Percentiles rank a stretch among this genome's conserved stretches.
These are phyloP conservation scores for Claviceps arundinis DNA, from an alignment of 2,329 filamentous ascomycete species.

Conservation along the genomic window DNA sequence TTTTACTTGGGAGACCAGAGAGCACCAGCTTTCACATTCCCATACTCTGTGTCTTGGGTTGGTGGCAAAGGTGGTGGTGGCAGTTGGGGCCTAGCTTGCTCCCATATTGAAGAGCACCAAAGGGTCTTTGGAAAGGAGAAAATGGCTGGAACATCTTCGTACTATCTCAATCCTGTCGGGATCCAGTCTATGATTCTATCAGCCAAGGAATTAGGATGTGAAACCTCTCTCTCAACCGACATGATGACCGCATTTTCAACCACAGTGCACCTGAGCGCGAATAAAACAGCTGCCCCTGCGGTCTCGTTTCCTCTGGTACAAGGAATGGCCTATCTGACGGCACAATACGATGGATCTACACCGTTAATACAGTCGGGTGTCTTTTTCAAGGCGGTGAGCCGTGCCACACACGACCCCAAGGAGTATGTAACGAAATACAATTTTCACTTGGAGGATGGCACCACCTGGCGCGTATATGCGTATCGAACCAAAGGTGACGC, in stretches of 20 bases:
- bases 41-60: slow-evolving; percentile 57
- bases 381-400: slow-evolving; percentile 56
- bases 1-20: slow-evolving; percentile 64
- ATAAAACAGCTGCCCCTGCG: slow-evolving; percentile 37
- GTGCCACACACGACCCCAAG: slow-evolving; percentile 41
- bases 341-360: slow-evolving; percentile 53
- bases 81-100: slow-evolving; percentile 68
- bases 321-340: slow-evolving; percentile 81
- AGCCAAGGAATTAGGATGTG: slow-evolving; percentile 54
- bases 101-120: slow-evolving; percentile 57
- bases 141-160: slow-evolving; percentile 46
- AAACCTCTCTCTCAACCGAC: slow-evolving; percentile 43
- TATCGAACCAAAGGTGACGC: slow-evolving; percentile 43
- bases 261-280: slow-evolving; percentile 53
- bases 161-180: slow-evolving; percentile 69
- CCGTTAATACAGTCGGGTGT: slow-evolving; percentile 64
- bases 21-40: slow-evolving; percentile 59
- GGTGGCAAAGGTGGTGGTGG: slow-evolving; percentile 46
- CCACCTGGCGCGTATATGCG: slow-evolving; percentile 70
- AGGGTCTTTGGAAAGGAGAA: slow-evolving; percentile 50
- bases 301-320: slow-evolving; percentile 76
- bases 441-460: slow-evolving; percentile 57
- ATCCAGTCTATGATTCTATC: slow-evolving; percentile 73
- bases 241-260: slow-evolving; percentile 44
- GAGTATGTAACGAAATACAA: slow-evolving; percentile 63